Evolutionary conservation across 345 rosid genomes (phyloP), one percentile per base, ranked within the genome.

Genomic region (Gossypium herbaceum): DNA sequence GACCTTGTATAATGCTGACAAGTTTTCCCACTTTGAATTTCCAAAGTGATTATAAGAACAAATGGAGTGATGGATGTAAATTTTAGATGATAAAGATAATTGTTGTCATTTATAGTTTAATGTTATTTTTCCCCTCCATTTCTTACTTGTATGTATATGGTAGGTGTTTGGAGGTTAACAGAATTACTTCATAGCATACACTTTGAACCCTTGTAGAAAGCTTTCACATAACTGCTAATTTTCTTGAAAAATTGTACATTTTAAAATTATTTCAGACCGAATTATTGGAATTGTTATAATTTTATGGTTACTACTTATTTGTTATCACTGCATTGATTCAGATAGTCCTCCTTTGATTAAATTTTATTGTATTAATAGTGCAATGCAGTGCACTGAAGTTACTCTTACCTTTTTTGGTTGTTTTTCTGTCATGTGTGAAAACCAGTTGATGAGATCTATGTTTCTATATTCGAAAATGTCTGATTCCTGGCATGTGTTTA

Each of bases 21-120:
- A 20, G 17, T 19, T 59, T 3, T 13, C 13, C 74, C 62, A 34
- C 47, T 16, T 47, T 17, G 68, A 15, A 9, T 24, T 44, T 73
- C 22, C 45, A 9, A 52, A 48, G 57, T 47, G 59, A n/a, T 43
- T 54, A 27, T 48, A 48, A 68, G 41, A 68, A 68, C 56, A 47
- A 68, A 47, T 47, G 22, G 19, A 48, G 5, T 47, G 72, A 48
- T 24, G 17, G 20, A 72, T 56, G 64, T 72, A 72, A 72, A 20
- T 41, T 56, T 56, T 27, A 56, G 64, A 56, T 56, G 39, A 39
- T 19, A 19, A n/a, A 39, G 47, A 54, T 34, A 25, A 25, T 16
- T 70, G 8, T 27, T 17, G 24, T 68, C 22, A 25, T 69, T 51
- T 50, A 16, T 25, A 16, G 9, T 69, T 27, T 9, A 3, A 69